Base-by-base conservation (phyloP, 2,329 filamentous ascomycete species). In the Aureobasidium pullulans region DNA sequence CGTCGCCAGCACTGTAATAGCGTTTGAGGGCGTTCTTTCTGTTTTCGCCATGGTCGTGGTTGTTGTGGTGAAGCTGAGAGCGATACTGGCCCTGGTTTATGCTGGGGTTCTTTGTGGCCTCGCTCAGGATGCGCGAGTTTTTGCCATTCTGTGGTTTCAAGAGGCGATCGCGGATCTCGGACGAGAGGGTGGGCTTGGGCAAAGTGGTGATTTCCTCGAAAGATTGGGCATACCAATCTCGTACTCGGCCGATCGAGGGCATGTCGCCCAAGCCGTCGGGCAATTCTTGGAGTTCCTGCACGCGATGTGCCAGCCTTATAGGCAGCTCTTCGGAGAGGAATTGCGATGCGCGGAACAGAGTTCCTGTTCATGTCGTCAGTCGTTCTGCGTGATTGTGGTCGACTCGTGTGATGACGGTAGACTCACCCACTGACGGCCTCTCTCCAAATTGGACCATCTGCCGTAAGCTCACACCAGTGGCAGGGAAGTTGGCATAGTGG, bases 401-500 rank as follows among this genome's bases (percentile, higher is more conserved):
- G 44, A 34, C 19, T 16, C 50, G 28, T 28, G 47, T 34, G 23
- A 8, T n/a, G n/a, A 23, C 23, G 23, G 19, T 13, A 4, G 34
- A n/a, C 62, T 32, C 42, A 63, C 62, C 90, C 67, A 86, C 88
- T 19, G 91, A 96, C 57, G 92, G 91, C 72, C 84, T 88, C 78
- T 96, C 90, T 72, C 93, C 93, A 73, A 96, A 96, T 74, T 96
- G 93, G 60, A 96, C 93, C 94, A 99, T 99, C 81, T 99, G 94
- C 73, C 94, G 85, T 75, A 99, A 81, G 73, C 92, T 96, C 69
- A 95, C 89, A 69, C 94, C 94, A 13, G 94, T 99, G 62, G 94
- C 94, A 65, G 94, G 94, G 76, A 97, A 99, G 76, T 86, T 90
- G 74, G 91, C 90, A 83, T 96, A 96, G 78, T 96, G 91, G 76